Base-by-base conservation (phyloP, 75 land plant species). In the Pinus taeda region DNA sequence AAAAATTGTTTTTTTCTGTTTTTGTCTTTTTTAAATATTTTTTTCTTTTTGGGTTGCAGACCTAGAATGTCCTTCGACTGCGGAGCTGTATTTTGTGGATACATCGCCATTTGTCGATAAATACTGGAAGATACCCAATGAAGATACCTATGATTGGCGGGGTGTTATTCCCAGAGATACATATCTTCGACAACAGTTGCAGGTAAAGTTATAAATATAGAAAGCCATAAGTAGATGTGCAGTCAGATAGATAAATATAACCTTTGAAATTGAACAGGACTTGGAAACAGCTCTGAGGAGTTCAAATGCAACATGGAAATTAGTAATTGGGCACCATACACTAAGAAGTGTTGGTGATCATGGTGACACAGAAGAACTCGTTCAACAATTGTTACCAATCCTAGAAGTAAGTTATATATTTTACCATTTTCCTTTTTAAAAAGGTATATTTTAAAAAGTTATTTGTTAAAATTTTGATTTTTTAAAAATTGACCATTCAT, bases 301-400 rank as follows among this genome's bases (percentile, higher is more conserved):
- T 45, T 97, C 99, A 3, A 77, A 58, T 5, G 99, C 99, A 20
- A 86, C 78, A 24, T 97, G 99, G 99, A 97, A 95, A 72, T 86
- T 97, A 7, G 99, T 97, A 2, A 83, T 95, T 1, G 99, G 99
- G 15, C 99, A 97, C 67, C 99, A 97, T 59, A 85, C 98, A 3
- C 87, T 97, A 5, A 82, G 87, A 73, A 97, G 98, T 58, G 85
- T 87, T 21, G 93, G 99, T 12, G 79, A 85, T 6, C 99, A 97
- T 77, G 98, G 99, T 12, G 87, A 88, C 74, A 89, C 94, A 3
- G 30, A 56, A 0, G 96, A 95, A 69, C 92, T 97, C 17, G 75
- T 77, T 11, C 13, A 79, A 1, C 82, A 76, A 4, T 81, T 97
- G 22, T 90, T 97, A 6, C 98, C 99, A 14, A 75, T 97, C 8